Percentiles rank a stretch among this genome's conserved stretches.
These are phyloP conservation scores for Schizonepeta tenuifolia DNA, from an alignment of 257 asterid species.

Conservation along the genomic window DNA sequence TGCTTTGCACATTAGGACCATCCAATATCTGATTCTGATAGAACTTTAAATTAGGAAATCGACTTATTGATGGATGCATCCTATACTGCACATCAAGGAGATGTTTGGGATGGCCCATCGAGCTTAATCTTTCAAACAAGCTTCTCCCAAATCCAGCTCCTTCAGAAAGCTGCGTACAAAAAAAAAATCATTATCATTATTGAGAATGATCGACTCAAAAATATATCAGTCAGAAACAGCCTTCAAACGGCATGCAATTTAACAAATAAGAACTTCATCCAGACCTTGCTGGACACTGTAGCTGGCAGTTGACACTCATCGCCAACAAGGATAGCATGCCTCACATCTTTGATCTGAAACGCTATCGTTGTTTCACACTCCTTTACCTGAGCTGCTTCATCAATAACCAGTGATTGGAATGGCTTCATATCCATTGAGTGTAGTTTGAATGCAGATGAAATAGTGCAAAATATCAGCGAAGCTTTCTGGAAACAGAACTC, in stretches of 20 bases:
- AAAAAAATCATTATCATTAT: neutral
- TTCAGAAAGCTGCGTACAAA: conserved; percentile 41
- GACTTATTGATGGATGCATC: conserved; percentile 64
- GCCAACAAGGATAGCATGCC: conserved; percentile 57
- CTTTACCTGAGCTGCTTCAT: conserved; percentile 68
- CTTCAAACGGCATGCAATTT: neutral
- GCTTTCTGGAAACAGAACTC: conserved; percentile 53
- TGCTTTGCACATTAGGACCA: conserved; percentile 43
- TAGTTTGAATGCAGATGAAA: conserved; percentile 49
- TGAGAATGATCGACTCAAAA: neutral
- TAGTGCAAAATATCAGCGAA: conserved; percentile 58
- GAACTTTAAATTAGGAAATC: conserved; percentile 54
- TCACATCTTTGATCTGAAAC: conserved; percentile 49
- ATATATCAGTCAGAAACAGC: neutral
- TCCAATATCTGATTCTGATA: conserved; percentile 46
- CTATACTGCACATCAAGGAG: conserved; percentile 58
- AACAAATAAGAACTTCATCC: neutral
- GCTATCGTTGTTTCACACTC: conserved; percentile 62
- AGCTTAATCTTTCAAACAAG: conserved; percentile 60
- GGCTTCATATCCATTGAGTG: conserved; percentile 43
- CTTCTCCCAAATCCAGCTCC: conserved; percentile 68
- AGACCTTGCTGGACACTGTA: conserved; percentile 53
- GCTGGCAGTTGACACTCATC: conserved; percentile 64
- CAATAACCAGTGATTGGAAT: conserved; percentile 50
- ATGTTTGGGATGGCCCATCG: conserved; percentile 52